Evolutionary conservation across 345 rosid genomes (phyloP).

Genomic region (Dimocarpus longan): DNA sequence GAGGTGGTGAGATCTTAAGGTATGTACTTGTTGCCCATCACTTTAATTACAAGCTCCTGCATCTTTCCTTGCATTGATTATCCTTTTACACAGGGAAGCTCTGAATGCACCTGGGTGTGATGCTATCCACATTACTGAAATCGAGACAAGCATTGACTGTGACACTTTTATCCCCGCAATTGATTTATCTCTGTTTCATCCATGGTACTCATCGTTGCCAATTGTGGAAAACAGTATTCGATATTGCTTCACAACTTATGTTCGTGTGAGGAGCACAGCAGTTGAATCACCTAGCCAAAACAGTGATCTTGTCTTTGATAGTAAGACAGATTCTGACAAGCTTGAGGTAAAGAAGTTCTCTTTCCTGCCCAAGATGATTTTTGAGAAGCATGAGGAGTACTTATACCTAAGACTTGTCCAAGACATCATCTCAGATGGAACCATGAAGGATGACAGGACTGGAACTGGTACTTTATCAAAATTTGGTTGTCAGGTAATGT

Average conservation of each 20-base stretch:
- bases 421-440: constrained; percentile 67
- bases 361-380: constrained; percentile 73
- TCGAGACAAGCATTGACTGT: constrained; percentile 70
- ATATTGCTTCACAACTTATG: constrained; percentile 65
- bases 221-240: constrained; percentile 61
- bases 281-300: constrained; percentile 36
- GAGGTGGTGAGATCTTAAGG: constrained; percentile 89
- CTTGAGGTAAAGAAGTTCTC: constrained; percentile 62
- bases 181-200: constrained; percentile 70
- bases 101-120: constrained; percentile 80
- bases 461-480: constrained; percentile 88
- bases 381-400: constrained; percentile 78
- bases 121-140: constrained; percentile 87
- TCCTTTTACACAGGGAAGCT: constrained; percentile 61
- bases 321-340: constrained; percentile 35
- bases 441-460: constrained; percentile 67
- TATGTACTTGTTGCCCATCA: constrained; percentile 24
- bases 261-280: constrained; percentile 62
- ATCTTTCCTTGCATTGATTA: neutral
- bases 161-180: constrained; percentile 86
- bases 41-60: neutral
- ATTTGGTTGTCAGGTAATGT: constrained; percentile 82
- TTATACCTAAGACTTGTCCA: constrained; percentile 66
- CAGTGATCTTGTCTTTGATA: constrained; percentile 35
- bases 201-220: constrained; percentile 89